phyloP scores from a whole-genome alignment of 768 basidiomycete species.

The Tricholoma sp. region DNA sequence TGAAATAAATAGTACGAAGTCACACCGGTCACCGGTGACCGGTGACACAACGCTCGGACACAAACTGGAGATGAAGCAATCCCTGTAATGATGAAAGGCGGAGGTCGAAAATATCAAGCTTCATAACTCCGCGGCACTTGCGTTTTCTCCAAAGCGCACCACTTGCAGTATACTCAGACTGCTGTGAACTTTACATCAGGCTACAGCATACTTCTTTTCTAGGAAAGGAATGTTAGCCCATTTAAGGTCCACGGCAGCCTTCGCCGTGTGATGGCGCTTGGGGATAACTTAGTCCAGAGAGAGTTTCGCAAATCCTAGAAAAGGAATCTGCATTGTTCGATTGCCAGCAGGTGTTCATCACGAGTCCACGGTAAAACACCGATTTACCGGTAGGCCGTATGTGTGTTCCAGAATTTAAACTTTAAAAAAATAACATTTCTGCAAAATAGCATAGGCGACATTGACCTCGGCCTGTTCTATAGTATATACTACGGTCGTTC shows the following conservation, averaged over 20 bases:
- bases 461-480: background rate
- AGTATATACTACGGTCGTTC: background rate
- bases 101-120: background rate
- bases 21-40: too few relatives aligned
- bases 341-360: background rate
- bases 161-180: background rate
- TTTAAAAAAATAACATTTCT: background rate
- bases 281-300: background rate
- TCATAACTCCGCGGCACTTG: background rate
- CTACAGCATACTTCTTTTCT: background rate
- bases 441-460: background rate
- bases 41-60: slow-evolving; percentile 16
- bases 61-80: too few relatives aligned
- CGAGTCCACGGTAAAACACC: background rate
- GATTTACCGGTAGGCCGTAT: background rate
- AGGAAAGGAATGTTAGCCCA: background rate
- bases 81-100: background rate
- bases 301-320: background rate
- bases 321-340: background rate
- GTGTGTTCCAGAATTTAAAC: background rate
- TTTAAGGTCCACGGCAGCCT: background rate
- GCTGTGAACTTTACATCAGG: background rate
- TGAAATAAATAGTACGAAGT: background rate
- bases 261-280: background rate
- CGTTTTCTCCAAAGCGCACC: background rate